Percentiles rank a stretch among this genome's conserved stretches.
These are phyloP conservation scores for Eutrema yunnanense DNA, from an alignment of 345 rosid genomes.

Conservation along the genomic window DNA sequence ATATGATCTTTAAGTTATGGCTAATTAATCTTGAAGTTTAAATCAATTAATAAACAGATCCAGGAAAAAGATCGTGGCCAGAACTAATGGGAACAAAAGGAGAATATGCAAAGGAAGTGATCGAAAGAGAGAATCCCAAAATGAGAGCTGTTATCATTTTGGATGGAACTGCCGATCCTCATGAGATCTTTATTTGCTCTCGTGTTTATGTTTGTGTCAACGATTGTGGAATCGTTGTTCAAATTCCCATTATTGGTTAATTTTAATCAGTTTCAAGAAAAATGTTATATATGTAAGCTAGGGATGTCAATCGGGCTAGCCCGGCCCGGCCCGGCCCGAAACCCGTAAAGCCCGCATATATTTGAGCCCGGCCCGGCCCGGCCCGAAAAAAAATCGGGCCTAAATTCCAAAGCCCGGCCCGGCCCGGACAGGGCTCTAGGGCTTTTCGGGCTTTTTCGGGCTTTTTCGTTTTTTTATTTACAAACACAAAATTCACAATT, in stretches of 20 bases:
- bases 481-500: no score
- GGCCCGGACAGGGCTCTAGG: no score
- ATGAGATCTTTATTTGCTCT: not conserved
- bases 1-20: no score
- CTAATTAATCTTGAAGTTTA: not conserved
- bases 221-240: slow-evolving; percentile 11
- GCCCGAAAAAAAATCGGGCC: no score
- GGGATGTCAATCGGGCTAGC: no score
- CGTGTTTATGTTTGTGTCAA: slow-evolving; percentile 21
- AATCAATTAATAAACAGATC: slow-evolving; percentile 10
- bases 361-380: no score
- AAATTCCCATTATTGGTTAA: slow-evolving; percentile 2
- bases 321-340: no score
- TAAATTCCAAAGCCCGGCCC: no score
- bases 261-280: not conserved
- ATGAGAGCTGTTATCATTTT: slow-evolving; percentile 11
- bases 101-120: slow-evolving; percentile 25
- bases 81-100: slow-evolving; percentile 8
- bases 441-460: no score
- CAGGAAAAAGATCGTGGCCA: slow-evolving; percentile 21
- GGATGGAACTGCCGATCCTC: not conserved
- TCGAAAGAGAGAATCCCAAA: slow-evolving; percentile 25
- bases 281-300: not conserved
- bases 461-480: no score
- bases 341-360: no score